A percentile compares a stretch with the other conserved stretches of the same genome.
phyloP scores from a whole-genome alignment of 208 protist genomes.

The Naegleria gruberi region DNA sequence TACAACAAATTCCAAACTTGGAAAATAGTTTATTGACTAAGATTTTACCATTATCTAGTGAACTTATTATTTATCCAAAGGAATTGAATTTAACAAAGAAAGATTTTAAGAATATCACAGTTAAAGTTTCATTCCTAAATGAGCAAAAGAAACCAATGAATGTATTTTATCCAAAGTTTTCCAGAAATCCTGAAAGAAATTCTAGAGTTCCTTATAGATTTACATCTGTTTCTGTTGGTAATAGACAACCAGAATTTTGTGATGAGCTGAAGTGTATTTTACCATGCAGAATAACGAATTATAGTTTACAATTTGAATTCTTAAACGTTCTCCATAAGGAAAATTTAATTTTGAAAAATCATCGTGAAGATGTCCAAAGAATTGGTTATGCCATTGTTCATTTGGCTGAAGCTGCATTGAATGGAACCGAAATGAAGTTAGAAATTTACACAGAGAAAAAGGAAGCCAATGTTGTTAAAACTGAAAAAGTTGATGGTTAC shows the following conservation, averaged over 20 bases:
- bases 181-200: not conserved
- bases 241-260: not conserved
- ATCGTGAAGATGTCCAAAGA: not conserved
- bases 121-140: not conserved
- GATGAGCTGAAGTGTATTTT: constrained; percentile 4
- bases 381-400: not conserved
- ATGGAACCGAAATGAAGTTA: not conserved
- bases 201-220: not conserved
- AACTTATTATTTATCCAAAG: not conserved
- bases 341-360: not conserved
- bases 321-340: not conserved
- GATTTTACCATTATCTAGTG: not conserved
- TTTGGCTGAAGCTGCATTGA: not conserved
- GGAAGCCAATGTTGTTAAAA: not conserved
- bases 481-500: not conserved
- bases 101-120: not conserved
- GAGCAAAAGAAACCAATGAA: not conserved
- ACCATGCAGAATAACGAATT: not conserved
- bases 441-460: not conserved
- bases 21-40: not conserved
- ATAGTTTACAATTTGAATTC: not conserved
- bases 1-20: not conserved
- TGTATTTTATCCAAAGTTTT: not conserved
- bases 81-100: not conserved
- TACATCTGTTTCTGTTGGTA: not conserved